These are phyloP conservation scores for Panus rudis DNA, from an alignment of 768 basidiomycete species.

Conservation along the genomic window DNA sequence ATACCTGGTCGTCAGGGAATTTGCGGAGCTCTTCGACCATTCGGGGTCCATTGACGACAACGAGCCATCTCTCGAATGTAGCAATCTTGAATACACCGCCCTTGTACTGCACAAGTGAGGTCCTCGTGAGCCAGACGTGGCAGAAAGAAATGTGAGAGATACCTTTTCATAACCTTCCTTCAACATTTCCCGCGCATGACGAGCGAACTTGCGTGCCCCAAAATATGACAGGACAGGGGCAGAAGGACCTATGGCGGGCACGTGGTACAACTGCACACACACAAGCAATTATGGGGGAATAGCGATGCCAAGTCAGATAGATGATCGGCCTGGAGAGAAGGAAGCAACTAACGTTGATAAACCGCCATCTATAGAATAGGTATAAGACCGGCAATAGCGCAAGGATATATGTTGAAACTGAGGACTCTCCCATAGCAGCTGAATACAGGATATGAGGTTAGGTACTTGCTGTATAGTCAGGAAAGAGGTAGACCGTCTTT, in stretches of 20 bases:
- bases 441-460: too few species aligned
- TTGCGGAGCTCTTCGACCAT: slow-evolving; percentile 2
- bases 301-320: too few species aligned
- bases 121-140: background rate
- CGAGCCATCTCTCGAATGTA: background rate
- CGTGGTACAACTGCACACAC: slow-evolving; percentile 13
- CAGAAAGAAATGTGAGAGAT: background rate
- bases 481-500: too few species aligned
- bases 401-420: too few species aligned
- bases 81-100: background rate
- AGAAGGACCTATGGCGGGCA: slow-evolving; percentile 31
- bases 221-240: slow-evolving; percentile 27
- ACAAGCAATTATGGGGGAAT: too few species aligned
- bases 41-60: background rate
- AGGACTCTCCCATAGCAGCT: too few species aligned
- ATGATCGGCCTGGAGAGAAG: too few species aligned
- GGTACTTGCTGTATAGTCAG: too few species aligned
- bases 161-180: slow-evolving; percentile 5
- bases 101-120: background rate
- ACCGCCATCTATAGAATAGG: too few species aligned
- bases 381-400: too few species aligned
- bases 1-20: background rate
- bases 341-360: too few species aligned
- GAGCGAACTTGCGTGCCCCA: slow-evolving; percentile 24
- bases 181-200: slow-evolving; percentile 26